These are phyloP conservation scores for Fusarium duplospermum DNA, from an alignment of 2,329 filamentous ascomycete genomes.

Conservation along the genomic window DNA sequence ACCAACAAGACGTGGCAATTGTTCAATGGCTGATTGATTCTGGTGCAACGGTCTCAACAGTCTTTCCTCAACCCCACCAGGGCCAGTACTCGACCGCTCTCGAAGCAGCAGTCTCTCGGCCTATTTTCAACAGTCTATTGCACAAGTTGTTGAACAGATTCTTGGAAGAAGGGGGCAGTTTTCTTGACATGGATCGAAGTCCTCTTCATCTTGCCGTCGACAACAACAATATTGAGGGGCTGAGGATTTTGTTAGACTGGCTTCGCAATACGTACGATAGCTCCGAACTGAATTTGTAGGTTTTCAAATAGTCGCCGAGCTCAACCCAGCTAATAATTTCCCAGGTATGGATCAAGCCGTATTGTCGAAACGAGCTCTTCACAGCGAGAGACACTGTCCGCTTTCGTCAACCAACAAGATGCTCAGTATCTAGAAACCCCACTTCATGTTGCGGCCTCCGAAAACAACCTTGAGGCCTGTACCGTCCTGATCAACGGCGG, in stretches of 20 bases:
- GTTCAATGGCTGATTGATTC: neutral
- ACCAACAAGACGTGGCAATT: neutral
- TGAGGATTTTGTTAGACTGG: neutral
- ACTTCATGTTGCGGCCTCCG: neutral
- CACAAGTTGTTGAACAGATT: neutral
- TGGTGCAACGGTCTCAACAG: neutral
- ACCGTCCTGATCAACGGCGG: neutral
- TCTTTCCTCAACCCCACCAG: neutral
- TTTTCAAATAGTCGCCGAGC: too few species aligned
- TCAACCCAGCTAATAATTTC: neutral
- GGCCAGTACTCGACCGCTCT: neutral
- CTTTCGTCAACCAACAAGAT: neutral
- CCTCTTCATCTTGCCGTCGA: neutral
- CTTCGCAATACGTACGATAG: neutral
- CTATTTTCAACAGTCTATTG: neutral
- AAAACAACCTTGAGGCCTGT: neutral
- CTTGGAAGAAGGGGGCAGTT: neutral
- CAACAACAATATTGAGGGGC: neutral
- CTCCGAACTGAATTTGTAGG: neutral
- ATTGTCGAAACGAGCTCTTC: neutral
- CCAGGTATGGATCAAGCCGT: accelerated
- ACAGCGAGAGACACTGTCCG: neutral
- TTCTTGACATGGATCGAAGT: neutral
- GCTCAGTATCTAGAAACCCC: accelerated
- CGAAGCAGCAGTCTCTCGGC: neutral